Conservation (phyloP, 1,139 yeast genomes). For the Sugiyamaella castrensis region DNA sequence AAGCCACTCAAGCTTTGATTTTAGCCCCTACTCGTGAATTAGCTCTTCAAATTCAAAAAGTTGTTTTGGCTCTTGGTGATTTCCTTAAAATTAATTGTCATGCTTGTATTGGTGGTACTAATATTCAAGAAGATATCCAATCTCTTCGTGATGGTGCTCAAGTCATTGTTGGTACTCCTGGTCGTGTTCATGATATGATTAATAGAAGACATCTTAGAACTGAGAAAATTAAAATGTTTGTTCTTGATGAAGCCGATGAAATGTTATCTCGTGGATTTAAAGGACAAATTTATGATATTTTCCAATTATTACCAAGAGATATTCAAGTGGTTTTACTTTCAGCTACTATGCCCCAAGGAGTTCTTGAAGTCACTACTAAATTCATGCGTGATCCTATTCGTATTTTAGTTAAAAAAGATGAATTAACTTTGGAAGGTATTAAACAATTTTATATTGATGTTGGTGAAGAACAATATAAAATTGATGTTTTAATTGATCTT, state of each 20-base stretch:
- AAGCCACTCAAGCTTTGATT: conserved; percentile 71
- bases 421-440: conserved; percentile 96
- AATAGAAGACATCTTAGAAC: conserved; percentile 90
- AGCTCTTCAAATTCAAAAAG: conserved; percentile 97
- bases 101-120: conserved; percentile 98
- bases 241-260: conserved; percentile 99
- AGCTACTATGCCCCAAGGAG: conserved; percentile 97
- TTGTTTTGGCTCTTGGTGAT: conserved; percentile 88
- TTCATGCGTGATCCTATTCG: conserved; percentile 98
- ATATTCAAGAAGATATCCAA: conserved; percentile 85
- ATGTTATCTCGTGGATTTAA: conserved; percentile 96
- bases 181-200: conserved; percentile 97
- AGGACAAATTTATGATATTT: conserved; percentile 96
- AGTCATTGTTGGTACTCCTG: conserved; percentile 98
- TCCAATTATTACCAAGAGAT: conserved; percentile 88
- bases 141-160: conserved; percentile 93
- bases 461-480: conserved; percentile 89
- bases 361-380: conserved; percentile 91
- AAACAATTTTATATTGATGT: conserved; percentile 95
- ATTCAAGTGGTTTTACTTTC: conserved; percentile 95
- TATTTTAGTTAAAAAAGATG: conserved; percentile 96
- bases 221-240: conserved; percentile 90
- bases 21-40: conserved; percentile 99
- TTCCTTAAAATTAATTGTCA: conserved; percentile 93
- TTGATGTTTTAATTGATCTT: conserved; percentile 93